Evolutionary conservation across 495 filamentous ascomycete species (phyloP).

Genomic region (Hypoxylon crocopeplum): DNA sequence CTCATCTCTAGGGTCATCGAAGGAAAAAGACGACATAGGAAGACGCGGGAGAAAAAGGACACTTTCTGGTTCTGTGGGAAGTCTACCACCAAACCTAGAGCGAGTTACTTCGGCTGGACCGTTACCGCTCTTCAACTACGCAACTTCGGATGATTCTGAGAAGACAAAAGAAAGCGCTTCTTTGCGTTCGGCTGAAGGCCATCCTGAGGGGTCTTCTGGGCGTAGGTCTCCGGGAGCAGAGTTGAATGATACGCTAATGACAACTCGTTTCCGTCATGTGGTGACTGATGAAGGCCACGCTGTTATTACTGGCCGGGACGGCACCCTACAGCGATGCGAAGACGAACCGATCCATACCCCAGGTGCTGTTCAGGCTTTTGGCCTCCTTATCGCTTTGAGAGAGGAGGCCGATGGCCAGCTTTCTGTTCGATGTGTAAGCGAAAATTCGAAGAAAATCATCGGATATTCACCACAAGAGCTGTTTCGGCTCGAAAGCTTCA

Average conservation of each 20-base stretch:
- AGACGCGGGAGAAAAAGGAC: constrained; percentile 32
- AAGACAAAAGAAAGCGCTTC: constrained; percentile 14
- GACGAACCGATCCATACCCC: constrained; percentile 95
- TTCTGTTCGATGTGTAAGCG: constrained; percentile 79
- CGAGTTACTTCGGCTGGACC: constrained; percentile 24
- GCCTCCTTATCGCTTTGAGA: constrained; percentile 76
- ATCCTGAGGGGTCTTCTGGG: constrained; percentile 16
- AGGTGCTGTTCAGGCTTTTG: constrained; percentile 88
- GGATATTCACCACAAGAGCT: constrained; percentile 81
- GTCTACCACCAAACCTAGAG: constrained; percentile 41
- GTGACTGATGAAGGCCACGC: constrained; percentile 82
- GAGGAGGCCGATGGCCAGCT: constrained; percentile 73
- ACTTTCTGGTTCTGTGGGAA: constrained; percentile 35
- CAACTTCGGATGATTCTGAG: constrained; percentile 44
- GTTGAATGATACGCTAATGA: constrained; percentile 56
- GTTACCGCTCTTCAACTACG: constrained; percentile 42
- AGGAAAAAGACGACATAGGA: neutral
- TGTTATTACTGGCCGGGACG: constrained; percentile 80
- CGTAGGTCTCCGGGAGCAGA: constrained; percentile 32
- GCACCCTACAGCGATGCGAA: constrained; percentile 78
- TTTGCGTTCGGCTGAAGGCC: constrained; percentile 6
- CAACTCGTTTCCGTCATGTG: constrained; percentile 80
- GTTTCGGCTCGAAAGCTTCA: constrained; percentile 77
- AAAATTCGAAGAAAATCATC: constrained; percentile 79
- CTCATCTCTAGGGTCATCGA: constrained; percentile 2